Base-by-base conservation (phyloP, 2,329 filamentous ascomycete species). In the Colletotrichum plurivorum region DNA sequence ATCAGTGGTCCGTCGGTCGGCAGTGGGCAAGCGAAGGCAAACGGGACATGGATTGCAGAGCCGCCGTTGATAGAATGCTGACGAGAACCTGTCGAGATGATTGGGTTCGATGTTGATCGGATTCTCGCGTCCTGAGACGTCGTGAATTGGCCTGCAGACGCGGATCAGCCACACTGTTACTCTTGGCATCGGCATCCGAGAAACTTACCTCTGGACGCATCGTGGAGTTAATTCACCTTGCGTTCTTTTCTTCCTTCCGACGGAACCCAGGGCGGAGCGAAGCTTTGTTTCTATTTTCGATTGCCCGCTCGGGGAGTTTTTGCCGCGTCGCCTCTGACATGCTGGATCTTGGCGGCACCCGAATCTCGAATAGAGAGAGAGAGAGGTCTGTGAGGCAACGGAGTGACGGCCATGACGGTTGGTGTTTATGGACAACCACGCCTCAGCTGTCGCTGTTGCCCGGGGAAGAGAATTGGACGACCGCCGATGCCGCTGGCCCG, bases 91-190 rank as follows among this genome's bases (percentile, higher is more conserved):
- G 41, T n/a, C 13, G 16, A 43, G 41, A 36, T 36, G 31, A 36
- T 36, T 10, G 31, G 7, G 10, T 36, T 36, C 27, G 9, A 5
- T 20, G 39, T 15, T 22, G 46, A 43, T 45, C 16, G 18, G 27
- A 6, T 27, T 13, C 18, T 49, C 56, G 31, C 16, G 16, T 57
- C 41, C 49, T 54, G 12, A 36, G 49, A 61, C 63, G 56, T 48
- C 27, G 15, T 39, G 48, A 13, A 18, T 41, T 41, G 25, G 36
- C 20, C 61, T 65, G 53, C 49, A 56, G 25, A n/a, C 36, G 27
- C 49, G 43, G 49, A 60, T 65, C 55, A 69, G 65, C 49, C 62
- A 51, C 49, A 41, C 20, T 65, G 61, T n/a, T 36, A 5, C 31
- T 22, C 55, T 60, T 66, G 55, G 62, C 62, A 46, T 10, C 25